Base-by-base conservation (phyloP, 805 yeast species). In the Candida sanyiensis region DNA sequence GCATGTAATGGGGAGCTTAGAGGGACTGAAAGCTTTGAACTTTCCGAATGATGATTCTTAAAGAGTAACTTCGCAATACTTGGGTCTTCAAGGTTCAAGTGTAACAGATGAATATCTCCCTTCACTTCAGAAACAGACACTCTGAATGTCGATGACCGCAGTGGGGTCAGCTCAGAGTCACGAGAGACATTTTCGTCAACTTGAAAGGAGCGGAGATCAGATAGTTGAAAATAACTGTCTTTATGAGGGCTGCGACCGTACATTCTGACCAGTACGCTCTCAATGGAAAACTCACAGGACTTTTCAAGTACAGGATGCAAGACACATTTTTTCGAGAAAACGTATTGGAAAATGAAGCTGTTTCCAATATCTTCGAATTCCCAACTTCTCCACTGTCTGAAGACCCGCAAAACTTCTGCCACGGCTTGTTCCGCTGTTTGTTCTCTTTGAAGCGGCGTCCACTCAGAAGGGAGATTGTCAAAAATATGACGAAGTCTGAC, bases 351-450 rank as follows among this genome's bases (percentile, higher is more conserved):
- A 18, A 83, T 65, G 39, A 67, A 74, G 37, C 79, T 71, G 27
- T 72, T 63, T n/a, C 71, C 70, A 17, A 78, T 71, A 49, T 75
- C 75, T 23, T 77, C 68, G 31, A 83, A 80, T 50, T 90, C 98
- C 97, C 97, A 89, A 43, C 78, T 77, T 66, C 97, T 75, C 97
- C 97, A 93, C 11, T 70, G 66, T 0, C 79, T 66, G 50, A 88
- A 87, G 1, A 78, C 67, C 3, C 68, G 62, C 18, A 76, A 57
- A 2, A 85, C 83, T 12, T 69, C 69, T 7, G 65, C 62, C 42
- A 68, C 66, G 0, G 88, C 88, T 44, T 69, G 62, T 0, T 43
- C 46, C 0, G 86, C 80, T 0, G 74, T 13, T 11, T 4, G 6
- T 8, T 17, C 23, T 8, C 19, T 29, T 12, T 18, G 22, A 10